Percentiles rank a stretch among this genome's conserved stretches.
phyloP scores from a whole-genome alignment of 1,139 yeast species.

The Debaryomyces fabryi region DNA sequence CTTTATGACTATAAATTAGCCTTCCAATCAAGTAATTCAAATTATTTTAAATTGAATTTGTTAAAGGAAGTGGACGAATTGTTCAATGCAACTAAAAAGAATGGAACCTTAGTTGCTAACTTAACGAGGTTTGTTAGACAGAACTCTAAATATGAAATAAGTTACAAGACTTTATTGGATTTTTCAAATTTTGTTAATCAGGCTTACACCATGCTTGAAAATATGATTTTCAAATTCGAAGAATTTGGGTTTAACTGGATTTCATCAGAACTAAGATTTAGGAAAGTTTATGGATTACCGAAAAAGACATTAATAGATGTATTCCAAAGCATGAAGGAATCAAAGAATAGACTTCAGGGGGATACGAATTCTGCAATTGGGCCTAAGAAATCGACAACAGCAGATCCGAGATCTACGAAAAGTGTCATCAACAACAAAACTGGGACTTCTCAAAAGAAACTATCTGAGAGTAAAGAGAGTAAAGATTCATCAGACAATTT shows the following conservation, averaged over 20 bases:
- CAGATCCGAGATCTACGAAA: not conserved
- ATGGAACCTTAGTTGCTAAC: conserved; percentile 54
- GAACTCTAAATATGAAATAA: conserved; percentile 40
- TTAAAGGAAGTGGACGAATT: conserved; percentile 44
- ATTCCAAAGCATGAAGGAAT: conserved; percentile 14
- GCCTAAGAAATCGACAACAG: not conserved
- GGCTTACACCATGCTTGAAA: conserved; percentile 29
- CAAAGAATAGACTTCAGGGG: not conserved
- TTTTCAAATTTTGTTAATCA: conserved; percentile 41
- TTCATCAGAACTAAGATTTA: conserved; percentile 37
- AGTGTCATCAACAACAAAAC: not conserved
- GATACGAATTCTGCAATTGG: not conserved
- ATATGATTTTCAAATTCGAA: conserved; percentile 27
- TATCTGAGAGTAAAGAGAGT: not conserved
- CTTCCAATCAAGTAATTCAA: conserved; percentile 27
- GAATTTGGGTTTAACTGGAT: conserved; percentile 43
- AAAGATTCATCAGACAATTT: conserved; percentile 16
- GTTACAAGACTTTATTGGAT: conserved; percentile 41
- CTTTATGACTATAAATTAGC: conserved; percentile 43
- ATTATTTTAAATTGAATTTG: conserved; percentile 29
- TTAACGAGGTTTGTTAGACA: conserved; percentile 53
- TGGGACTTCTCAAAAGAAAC: not conserved
- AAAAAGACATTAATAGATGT: conserved; percentile 24
- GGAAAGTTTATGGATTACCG: conserved; percentile 39
- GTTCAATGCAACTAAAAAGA: conserved; percentile 52